Percentiles rank a stretch among this genome's conserved stretches.
phyloP scores from a whole-genome alignment of 352 stramenopile species.

The Globisporangium camurandrum region DNA sequence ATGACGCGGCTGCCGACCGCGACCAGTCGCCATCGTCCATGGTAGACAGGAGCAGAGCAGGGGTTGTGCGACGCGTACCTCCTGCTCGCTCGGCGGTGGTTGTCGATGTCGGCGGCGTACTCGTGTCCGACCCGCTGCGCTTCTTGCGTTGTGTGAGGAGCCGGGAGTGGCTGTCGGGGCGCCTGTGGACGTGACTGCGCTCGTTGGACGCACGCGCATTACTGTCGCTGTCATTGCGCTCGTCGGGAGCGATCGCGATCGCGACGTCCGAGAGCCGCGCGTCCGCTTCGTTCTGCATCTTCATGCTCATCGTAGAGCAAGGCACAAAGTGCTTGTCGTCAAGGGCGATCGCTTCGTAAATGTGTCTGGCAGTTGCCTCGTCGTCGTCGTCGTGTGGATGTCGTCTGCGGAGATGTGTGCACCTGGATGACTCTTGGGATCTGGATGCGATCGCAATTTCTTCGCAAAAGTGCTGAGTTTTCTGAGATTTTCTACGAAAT shows the following conservation, averaged over 20 bases:
- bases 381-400: not conserved
- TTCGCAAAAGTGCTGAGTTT: not conserved
- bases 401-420: not conserved
- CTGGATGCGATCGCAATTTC: not conserved
- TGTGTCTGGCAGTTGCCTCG: not conserved
- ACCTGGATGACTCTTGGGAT: not conserved
- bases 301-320: conserved; percentile 36
- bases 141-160: conserved; percentile 15
- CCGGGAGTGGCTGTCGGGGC: conserved; percentile 12
- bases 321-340: too few species aligned
- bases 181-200: not conserved
- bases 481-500: not conserved
- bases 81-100: not conserved
- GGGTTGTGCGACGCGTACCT: conserved; percentile 9
- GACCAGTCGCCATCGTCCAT: conserved; percentile 8
- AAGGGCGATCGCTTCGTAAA: not conserved
- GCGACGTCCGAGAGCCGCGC: conserved; percentile 9
- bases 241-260: not conserved
- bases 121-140: conserved; percentile 8
- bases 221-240: not conserved
- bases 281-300: conserved; percentile 15
- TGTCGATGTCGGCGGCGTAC: not conserved
- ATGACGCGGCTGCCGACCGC: conserved; percentile 5
- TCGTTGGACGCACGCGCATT: not conserved
- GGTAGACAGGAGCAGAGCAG: not conserved